Evolutionary conservation across 805 yeast species (phyloP).

Genomic region (Cephaloascus fragrans): DNA sequence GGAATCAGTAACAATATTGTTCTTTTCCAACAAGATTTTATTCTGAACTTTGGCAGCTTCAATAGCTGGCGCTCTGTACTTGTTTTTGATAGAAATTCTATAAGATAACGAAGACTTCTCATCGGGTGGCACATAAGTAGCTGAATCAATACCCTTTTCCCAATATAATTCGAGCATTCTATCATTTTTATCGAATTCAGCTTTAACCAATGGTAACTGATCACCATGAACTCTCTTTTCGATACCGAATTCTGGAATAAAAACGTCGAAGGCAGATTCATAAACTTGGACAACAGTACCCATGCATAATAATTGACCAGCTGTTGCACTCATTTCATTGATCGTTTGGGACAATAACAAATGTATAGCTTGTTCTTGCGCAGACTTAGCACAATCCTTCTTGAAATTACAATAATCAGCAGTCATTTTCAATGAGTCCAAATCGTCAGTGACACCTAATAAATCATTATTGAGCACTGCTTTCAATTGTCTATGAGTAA

Average conservation of each 20-base stretch:
- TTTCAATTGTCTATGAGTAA: slow-evolving; percentile 89
- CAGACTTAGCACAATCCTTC: slow-evolving; percentile 85
- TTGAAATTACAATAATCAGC: slow-evolving; percentile 93
- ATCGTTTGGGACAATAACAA: slow-evolving; percentile 75
- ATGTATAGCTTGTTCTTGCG: slow-evolving; percentile 93
- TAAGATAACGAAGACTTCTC: slow-evolving; percentile 72
- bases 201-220: slow-evolving; percentile 84
- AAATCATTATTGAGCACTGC: slow-evolving; percentile 35
- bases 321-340: slow-evolving; percentile 55
- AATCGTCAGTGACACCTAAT: slow-evolving; percentile 38
- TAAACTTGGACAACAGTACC: slow-evolving; percentile 89
- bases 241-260: slow-evolving; percentile 86
- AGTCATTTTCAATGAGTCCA: slow-evolving; percentile 66
- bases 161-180: slow-evolving; percentile 76
- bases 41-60: slow-evolving; percentile 60
- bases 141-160: slow-evolving; percentile 90
- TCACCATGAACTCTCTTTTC: slow-evolving; percentile 97
- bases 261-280: slow-evolving; percentile 92
- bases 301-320: slow-evolving; percentile 77
- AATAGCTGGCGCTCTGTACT: slow-evolving; percentile 59
- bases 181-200: slow-evolving; percentile 71
- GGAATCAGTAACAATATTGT: slow-evolving; percentile 24
- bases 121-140: slow-evolving; percentile 85
- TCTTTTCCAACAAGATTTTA: slow-evolving; percentile 19
- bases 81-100: slow-evolving; percentile 69